Evolutionary conservation across 805 yeast species (phyloP).

Genomic region (Saccharomyces eubayanus): DNA sequence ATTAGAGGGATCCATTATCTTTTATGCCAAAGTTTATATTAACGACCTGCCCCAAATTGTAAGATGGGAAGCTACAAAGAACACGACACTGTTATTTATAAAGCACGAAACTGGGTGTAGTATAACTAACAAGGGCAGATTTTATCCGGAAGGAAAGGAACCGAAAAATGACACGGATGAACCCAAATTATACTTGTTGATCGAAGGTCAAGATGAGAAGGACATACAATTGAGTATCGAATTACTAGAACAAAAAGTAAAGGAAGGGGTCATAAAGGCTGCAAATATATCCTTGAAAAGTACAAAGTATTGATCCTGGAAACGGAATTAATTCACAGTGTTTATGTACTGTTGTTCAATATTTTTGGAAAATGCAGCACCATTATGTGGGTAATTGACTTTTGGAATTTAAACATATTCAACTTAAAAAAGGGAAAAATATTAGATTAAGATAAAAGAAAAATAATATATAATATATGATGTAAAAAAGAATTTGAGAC

Average conservation of each 20-base stretch:
- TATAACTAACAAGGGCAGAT: slow-evolving; percentile 75
- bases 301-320: slow-evolving; percentile 39
- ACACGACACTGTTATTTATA: slow-evolving; percentile 53
- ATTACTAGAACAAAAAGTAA: slow-evolving; percentile 44
- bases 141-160: slow-evolving; percentile 50
- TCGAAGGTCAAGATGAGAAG: slow-evolving; percentile 63
- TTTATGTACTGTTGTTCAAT: slow-evolving; percentile 19
- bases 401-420: neutral
- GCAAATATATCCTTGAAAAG: slow-evolving; percentile 37
- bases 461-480: neutral
- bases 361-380: neutral
- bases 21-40: slow-evolving; percentile 61
- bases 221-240: slow-evolving; percentile 54
- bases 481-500: neutral
- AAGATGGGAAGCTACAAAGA: slow-evolving; percentile 68
- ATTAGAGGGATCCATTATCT: slow-evolving; percentile 47
- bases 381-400: too few species aligned
- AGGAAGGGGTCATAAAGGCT: slow-evolving; percentile 48
- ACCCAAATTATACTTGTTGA: slow-evolving; percentile 65
- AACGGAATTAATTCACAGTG: neutral
- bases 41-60: slow-evolving; percentile 81
- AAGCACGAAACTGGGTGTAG: slow-evolving; percentile 67
- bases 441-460: neutral
- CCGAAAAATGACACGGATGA: slow-evolving; percentile 50
- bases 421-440: neutral